These are phyloP conservation scores for Fusarium verticillioides DNA, from an alignment of 2,329 filamentous ascomycete species.

Conservation along the genomic window DNA sequence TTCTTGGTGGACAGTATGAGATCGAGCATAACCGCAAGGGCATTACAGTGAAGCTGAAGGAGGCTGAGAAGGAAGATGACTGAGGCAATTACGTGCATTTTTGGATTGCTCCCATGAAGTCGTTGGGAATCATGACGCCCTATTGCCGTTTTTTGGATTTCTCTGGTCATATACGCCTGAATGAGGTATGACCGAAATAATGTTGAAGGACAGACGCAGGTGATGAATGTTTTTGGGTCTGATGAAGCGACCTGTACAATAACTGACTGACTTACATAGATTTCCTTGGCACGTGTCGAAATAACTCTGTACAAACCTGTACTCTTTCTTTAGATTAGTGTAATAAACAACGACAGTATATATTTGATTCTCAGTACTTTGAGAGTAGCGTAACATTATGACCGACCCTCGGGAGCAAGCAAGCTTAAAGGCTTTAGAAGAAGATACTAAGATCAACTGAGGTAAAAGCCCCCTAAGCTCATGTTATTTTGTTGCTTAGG, in stretches of 20 bases:
- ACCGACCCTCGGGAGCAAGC: background rate
- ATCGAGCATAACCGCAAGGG: slow-evolving; percentile 59
- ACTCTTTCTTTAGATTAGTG: slow-evolving; percentile 24
- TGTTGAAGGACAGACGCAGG: slow-evolving; percentile 15
- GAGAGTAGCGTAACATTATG: background rate
- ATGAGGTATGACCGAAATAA: slow-evolving; percentile 2
- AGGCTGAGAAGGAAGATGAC: slow-evolving; percentile 53
- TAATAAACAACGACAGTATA: background rate
- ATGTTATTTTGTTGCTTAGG: background rate
- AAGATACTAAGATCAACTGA: background rate
- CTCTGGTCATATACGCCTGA: background rate
- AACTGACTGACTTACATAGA: slow-evolving; percentile 33
- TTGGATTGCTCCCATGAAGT: background rate
- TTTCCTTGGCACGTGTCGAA: slow-evolving; percentile 39
- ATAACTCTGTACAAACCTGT: slow-evolving; percentile 17
- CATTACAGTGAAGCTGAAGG: slow-evolving; percentile 57
- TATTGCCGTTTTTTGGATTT: background rate
- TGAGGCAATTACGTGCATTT: slow-evolving; percentile 2
- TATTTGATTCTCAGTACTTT: background rate
- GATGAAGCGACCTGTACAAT: slow-evolving; percentile 36
- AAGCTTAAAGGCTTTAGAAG: background rate
- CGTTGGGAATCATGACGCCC: slow-evolving; percentile 7
- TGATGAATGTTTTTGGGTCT: slow-evolving; percentile 12
- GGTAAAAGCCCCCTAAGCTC: background rate
- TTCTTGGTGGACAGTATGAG: slow-evolving; percentile 83